Percentiles rank a stretch among this genome's conserved stretches.
phyloP scores from a whole-genome alignment of 139 green algal species.

The Auxenochlorella protothecoides region DNA sequence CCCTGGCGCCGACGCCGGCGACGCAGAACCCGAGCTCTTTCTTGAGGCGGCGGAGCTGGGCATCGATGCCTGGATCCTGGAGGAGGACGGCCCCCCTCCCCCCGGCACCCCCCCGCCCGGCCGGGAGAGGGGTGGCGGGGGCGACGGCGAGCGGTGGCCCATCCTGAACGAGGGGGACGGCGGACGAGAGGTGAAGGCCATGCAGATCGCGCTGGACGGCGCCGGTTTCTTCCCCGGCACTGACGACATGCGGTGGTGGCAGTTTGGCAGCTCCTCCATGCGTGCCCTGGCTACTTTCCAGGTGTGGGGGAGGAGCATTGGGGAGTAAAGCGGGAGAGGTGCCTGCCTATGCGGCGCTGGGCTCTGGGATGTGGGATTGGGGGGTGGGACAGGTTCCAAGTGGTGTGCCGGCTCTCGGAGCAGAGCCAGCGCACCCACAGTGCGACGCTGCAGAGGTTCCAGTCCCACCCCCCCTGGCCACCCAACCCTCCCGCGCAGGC shows the following conservation, averaged over 20 bases:
- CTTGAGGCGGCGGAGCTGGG: neutral
- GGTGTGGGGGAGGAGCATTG: constrained; percentile 5
- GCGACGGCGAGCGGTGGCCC: constrained; percentile 20
- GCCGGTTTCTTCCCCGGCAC: constrained; percentile 39
- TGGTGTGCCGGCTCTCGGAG: too few species aligned
- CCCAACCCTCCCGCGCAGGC: constrained; percentile 33
- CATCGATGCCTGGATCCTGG: neutral
- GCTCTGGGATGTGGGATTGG: neutral
- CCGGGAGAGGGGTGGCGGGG: neutral
- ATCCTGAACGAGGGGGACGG: constrained; percentile 52
- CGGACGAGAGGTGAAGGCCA: constrained; percentile 39
- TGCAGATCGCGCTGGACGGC: constrained; percentile 36
- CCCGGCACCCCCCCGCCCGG: neutral
- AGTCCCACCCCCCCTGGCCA: neutral
- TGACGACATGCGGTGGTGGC: constrained; percentile 55
- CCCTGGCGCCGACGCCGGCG: neutral
- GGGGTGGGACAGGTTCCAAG: too few species aligned
- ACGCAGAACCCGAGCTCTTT: neutral
- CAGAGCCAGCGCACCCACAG: too few species aligned
- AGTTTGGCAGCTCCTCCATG: constrained; percentile 41
- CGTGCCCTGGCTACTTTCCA: constrained; percentile 47
- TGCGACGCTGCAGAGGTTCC: neutral
- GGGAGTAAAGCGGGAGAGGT: neutral
- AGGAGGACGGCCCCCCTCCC: neutral
- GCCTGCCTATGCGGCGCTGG: neutral